These are phyloP conservation scores for Fusarium protoensiforme DNA, from an alignment of 2,329 filamentous ascomycete genomes.

Conservation along the genomic window DNA sequence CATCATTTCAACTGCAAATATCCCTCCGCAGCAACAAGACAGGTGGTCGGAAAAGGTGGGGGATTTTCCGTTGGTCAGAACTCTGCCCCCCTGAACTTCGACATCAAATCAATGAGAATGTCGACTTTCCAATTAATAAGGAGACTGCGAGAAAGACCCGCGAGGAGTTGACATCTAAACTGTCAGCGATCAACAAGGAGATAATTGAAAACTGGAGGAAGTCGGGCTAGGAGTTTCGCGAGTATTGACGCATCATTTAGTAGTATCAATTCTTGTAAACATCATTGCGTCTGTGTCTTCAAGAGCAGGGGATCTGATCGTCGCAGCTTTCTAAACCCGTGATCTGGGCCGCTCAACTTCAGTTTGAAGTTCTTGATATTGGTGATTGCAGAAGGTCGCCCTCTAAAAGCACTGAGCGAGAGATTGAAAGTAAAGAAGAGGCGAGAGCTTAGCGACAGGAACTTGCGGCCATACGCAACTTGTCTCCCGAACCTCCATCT, in stretches of 20 bases:
- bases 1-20: not conserved
- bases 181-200: not conserved
- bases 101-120: not conserved
- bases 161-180: not conserved
- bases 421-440: not conserved
- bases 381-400: not conserved
- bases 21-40: conserved; percentile 5
- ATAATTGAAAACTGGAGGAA: not conserved
- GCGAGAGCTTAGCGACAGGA: not conserved
- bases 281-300: not conserved
- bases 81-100: not conserved
- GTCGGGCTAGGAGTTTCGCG: not conserved
- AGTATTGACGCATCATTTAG: not conserved
- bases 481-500: not conserved
- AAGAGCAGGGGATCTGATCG: not conserved
- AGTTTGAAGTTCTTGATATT: not conserved
- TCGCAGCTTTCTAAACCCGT: not conserved
- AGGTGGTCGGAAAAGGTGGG: not conserved
- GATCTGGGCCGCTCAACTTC: not conserved
- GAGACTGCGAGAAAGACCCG: not conserved
- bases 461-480: not conserved
- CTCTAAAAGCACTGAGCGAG: not conserved
- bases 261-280: not conserved
- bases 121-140: not conserved
- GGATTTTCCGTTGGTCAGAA: not conserved